Percentiles rank a stretch among this genome's conserved stretches.
Conservation (phyloP, 2,329 filamentous ascomycete genomes). For the Nigrospora sphaerica region DNA sequence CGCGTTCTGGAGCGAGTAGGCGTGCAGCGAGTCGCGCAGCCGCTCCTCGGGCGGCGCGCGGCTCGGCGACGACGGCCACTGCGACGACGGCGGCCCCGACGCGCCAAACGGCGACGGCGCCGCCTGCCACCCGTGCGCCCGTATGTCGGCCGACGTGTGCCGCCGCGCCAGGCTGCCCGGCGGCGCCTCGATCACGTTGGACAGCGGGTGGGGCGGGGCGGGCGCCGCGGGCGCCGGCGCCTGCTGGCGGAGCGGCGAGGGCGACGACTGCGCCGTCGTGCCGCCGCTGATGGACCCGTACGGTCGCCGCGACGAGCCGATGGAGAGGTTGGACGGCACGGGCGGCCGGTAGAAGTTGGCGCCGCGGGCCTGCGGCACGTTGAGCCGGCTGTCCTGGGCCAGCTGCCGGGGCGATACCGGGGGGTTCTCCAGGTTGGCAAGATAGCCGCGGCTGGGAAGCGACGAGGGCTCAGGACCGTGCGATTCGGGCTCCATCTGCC, state of each 20-base stretch:
- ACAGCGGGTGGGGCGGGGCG: conserved; percentile 51
- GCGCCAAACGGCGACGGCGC: conserved; percentile 56
- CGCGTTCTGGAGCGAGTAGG: conserved; percentile 42
- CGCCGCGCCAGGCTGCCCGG: conserved; percentile 69
- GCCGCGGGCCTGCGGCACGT: conserved; percentile 50
- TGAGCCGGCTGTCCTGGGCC: conserved; percentile 75
- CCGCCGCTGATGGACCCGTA: conserved; percentile 81
- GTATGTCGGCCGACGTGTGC: conserved; percentile 93
- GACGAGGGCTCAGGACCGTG: conserved; percentile 54
- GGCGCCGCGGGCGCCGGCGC: conserved; percentile 12
- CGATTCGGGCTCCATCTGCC: conserved; percentile 49
- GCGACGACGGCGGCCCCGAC: conserved; percentile 45
- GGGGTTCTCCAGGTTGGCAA: conserved; percentile 61
- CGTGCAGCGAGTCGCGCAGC: conserved; percentile 47
- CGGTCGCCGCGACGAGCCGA: conserved; percentile 61
- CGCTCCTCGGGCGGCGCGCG: conserved; percentile 44
- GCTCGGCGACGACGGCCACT: conserved; percentile 50
- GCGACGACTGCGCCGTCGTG: conserved; percentile 61
- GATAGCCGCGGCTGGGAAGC: conserved; percentile 58
- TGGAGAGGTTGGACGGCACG: conserved; percentile 73
- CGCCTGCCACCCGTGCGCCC: conserved; percentile 73
- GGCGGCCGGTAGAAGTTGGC: conserved; percentile 65
- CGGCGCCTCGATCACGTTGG: conserved; percentile 49
- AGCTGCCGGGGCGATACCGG: conserved; percentile 85
- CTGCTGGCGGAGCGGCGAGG: conserved; percentile 64